These are phyloP conservation scores for Amanita inopinata DNA, from an alignment of 768 basidiomycete species.

Conservation along the genomic window DNA sequence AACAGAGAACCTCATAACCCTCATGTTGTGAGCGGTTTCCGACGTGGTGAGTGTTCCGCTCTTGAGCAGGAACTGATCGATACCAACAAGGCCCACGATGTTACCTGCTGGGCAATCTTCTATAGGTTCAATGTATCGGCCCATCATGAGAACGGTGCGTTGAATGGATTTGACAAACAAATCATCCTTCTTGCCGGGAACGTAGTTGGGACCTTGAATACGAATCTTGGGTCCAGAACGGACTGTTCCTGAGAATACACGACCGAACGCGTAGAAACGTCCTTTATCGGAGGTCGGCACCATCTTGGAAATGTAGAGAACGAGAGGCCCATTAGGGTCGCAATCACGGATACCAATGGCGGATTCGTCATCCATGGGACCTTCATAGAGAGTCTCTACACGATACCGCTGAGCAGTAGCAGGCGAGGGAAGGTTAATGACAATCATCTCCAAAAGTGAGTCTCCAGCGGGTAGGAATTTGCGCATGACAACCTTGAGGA, in stretches of 20 bases:
- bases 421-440: constrained; percentile 97
- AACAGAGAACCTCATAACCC: constrained; percentile 99
- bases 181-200: constrained; percentile 98
- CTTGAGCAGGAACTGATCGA: constrained; percentile 99
- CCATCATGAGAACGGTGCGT: constrained; percentile 99
- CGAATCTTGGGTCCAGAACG: constrained; percentile 96
- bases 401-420: constrained; percentile 96
- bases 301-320: constrained; percentile 99
- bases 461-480: constrained; percentile 99
- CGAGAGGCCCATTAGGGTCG: constrained; percentile 91
- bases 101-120: constrained; percentile 99
- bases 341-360: constrained; percentile 98
- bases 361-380: constrained; percentile 99
- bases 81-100: constrained; percentile 98
- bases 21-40: constrained; percentile 99
- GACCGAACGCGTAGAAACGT: constrained; percentile 99
- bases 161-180: constrained; percentile 97
- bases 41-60: constrained; percentile 95
- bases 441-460: constrained; percentile 98
- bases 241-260: constrained; percentile 99
- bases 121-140: constrained; percentile 95
- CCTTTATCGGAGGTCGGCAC: constrained; percentile 99
- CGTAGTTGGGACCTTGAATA: constrained; percentile 98
- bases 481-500: constrained; percentile 97
- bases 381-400: constrained; percentile 99